Percentiles rank a stretch among this genome's conserved stretches.
Evolutionary conservation across 192 early-diverging fungal species (phyloP).

Genomic region (Coemansia sp.): DNA sequence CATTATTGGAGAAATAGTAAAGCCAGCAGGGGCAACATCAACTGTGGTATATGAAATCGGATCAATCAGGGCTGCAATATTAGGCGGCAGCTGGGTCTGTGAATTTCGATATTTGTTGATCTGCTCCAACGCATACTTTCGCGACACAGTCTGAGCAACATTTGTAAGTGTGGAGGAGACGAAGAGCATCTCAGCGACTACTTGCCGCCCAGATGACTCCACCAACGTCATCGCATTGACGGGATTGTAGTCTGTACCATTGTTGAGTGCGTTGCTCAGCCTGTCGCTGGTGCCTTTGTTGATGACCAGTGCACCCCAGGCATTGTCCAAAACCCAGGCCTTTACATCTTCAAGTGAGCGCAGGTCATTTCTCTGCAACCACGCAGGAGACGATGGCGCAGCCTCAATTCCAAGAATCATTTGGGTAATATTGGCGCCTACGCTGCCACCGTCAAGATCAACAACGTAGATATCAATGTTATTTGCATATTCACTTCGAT

Average conservation of each 20-base stretch:
- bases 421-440: conserved; percentile 33
- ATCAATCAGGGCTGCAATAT: conserved; percentile 18
- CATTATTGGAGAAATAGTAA: conserved; percentile 25
- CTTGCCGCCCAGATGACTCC: conserved; percentile 22
- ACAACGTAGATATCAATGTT: conserved; percentile 38
- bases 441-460: conserved; percentile 42
- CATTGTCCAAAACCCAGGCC: conserved; percentile 23
- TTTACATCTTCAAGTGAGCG: conserved; percentile 9
- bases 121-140: conserved; percentile 25
- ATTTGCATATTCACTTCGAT: conserved; percentile 29
- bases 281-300: conserved; percentile 29
- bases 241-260: conserved; percentile 24
- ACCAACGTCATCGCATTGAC: conserved; percentile 32
- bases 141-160: conserved; percentile 10
- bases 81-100: neutral
- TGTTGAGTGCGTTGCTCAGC: conserved; percentile 18
- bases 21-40: conserved; percentile 34
- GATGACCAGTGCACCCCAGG: conserved; percentile 48
- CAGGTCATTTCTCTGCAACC: conserved; percentile 11
- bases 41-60: conserved; percentile 26
- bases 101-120: conserved; percentile 5
- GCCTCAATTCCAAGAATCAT: conserved; percentile 22
- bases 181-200: conserved; percentile 29
- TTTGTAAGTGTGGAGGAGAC: conserved; percentile 19
- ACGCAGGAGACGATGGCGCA: conserved; percentile 20